Base-by-base conservation (phyloP, 2,329 filamentous ascomycete species). In the Monilinia aucupariae region DNA sequence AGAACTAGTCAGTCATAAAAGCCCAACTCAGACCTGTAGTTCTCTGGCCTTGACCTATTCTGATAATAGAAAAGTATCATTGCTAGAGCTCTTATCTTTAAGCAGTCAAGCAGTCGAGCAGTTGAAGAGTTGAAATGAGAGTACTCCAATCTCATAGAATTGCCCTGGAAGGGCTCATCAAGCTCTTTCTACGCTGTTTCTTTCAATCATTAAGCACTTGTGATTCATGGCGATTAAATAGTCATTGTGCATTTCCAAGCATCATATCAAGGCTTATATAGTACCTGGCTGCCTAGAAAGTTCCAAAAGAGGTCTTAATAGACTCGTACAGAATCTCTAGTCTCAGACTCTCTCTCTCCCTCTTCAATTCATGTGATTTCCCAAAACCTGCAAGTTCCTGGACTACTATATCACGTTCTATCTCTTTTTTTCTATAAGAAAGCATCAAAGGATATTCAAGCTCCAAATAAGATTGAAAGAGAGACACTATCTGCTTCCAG, bases 351-450 rank as follows among this genome's bases (percentile, higher is more conserved):
- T 5, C 25, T 30, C 25, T 34, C 15, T 15, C 5, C 1, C 8
- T 55, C 10, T 12, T 22, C 10, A 27, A 22, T 4, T 9, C 9
- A 45, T 32, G 2, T 2, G 7, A 56, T 1, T 27, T 56, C n/a
- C 5, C 6, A 22, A 22, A 22, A 12, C 15, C 1, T 34, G 53
- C 27, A 34, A 9, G 7, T 22, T 17, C 1, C 20, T 45, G 1
- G 8, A 4, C 0, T 6, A 22, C n/a, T n/a, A n/a, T n/a, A n/a
- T n/a, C n/a, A n/a, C n/a, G n/a, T n/a, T n/a, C n/a, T n/a, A n/a
- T n/a, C n/a, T n/a, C n/a, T n/a, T n/a, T n/a, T n/a, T n/a, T 12
- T 0, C 1, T 32, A 55, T 0, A 17, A 1, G 1, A 22, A 2
- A 3, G 5, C 10, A n/a, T 6, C 2, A 56, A n/a, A 3, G 43